Evolutionary conservation across 768 basidiomycete genomes (phyloP).

Genomic region (Porpolomopsis calyptriformis): DNA sequence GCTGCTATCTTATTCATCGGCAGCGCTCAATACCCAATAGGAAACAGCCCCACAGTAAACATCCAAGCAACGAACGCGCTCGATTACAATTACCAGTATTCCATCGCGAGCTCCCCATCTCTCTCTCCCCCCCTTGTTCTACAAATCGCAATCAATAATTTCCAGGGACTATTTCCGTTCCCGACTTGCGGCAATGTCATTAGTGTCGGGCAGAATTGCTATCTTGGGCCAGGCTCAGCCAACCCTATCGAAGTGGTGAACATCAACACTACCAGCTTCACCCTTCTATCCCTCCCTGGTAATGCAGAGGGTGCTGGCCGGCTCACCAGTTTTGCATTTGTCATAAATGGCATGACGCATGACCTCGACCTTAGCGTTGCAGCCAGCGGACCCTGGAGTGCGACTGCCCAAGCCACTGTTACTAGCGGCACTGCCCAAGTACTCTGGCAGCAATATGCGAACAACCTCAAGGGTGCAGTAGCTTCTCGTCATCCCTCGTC

Average conservation of each 20-base stretch:
- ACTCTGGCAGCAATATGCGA: constrained; percentile 1
- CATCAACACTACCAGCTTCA: not conserved
- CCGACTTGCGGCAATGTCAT: not conserved
- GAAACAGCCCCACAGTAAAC: not conserved
- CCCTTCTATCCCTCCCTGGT: not conserved
- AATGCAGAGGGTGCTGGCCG: not conserved
- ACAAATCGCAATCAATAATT: not conserved
- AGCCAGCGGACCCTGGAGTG: not conserved
- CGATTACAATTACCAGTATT: not conserved
- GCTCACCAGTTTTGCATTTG: not conserved
- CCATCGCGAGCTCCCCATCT: not conserved
- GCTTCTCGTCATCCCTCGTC: too few relatives aligned
- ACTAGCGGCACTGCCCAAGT: not conserved
- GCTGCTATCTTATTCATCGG: not conserved
- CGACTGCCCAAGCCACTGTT: not conserved
- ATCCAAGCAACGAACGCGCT: not conserved
- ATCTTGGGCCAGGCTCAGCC: not conserved
- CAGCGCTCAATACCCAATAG: not conserved
- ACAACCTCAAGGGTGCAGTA: not conserved
- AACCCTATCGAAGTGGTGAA: not conserved
- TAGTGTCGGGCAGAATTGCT: not conserved
- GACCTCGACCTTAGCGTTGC: not conserved
- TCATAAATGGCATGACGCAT: not conserved
- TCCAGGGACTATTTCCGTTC: constrained; percentile 1
- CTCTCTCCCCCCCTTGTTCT: not conserved